Base-by-base conservation (phyloP, 345 rosid genomes). In the Excoecaria cochinchinensis region DNA sequence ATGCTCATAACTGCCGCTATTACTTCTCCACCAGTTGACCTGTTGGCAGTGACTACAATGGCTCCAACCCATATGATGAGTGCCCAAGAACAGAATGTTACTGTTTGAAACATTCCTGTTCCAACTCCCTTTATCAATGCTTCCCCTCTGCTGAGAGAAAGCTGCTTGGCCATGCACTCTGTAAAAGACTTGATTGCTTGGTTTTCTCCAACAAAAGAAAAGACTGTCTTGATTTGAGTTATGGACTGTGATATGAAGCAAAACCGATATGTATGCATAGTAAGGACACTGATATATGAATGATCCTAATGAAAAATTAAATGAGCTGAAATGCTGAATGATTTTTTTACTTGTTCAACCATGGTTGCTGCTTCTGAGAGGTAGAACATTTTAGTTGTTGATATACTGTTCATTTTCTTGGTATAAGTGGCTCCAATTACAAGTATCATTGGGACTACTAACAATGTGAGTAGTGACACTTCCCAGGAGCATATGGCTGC, bases 101-200 rank as follows among this genome's bases (percentile, higher is more conserved):
- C 90, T 6, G 88, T 62, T 71, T 90, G 94, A 50, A 90, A 76
- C 86, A 83, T 84, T 61, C 87, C 94, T 1, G 84, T 85, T 39
- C 90, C 94, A 61, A 88, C 83, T 71, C 94, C 94, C 74, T 88
- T 90, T 66, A 88, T 76, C 75, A 85, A 53, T 39, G 94, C 94
- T 75, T 90, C 91, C 75, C 78, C 79, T 79, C 76, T 83, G 87
- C 89, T 81, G 14, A 87, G 61, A 22, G 77, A 58, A 25, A 82
- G 74, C 79, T 77, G 89, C 53, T 78, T 82, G 21, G 78, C 82
- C 86, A 83, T 82, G 83, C 89, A 77, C 31, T 75, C 85, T 6
- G 86, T 73, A 81, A 88, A 90, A 0, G 80, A 74, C 60, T 78
- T 84, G 68, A 86, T 67, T 14, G 88, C 87, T 6, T 63, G 39